Conservation (phyloP, 306 rosid species). For the Echinosophora koreensis region DNA sequence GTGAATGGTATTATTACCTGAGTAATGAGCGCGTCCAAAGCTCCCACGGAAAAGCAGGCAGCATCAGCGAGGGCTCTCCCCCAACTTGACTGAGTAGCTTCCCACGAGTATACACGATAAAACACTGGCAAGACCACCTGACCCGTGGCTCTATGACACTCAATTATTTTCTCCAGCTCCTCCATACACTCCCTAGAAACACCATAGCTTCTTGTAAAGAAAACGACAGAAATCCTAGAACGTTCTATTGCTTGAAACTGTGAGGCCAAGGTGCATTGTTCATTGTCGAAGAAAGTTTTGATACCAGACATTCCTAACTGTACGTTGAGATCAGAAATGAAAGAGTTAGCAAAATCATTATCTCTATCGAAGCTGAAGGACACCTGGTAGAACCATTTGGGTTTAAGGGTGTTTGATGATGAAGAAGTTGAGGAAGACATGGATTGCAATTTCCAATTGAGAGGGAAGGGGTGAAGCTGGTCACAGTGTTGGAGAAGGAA, state of each 20-base stretch:
- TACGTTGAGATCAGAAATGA: background rate
- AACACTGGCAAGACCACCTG: constrained; percentile 9
- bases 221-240: background rate
- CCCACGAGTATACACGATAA: background rate
- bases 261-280: background rate
- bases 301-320: background rate
- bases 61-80: constrained; percentile 13
- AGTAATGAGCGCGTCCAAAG: no score
- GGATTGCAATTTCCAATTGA: background rate
- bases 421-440: constrained; percentile 8
- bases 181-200: background rate
- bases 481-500: background rate
- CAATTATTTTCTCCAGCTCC: constrained; percentile 6
- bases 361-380: background rate
- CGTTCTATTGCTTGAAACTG: background rate
- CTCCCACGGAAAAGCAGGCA: background rate
- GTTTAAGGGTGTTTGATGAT: background rate
- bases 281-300: background rate
- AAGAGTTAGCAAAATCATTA: background rate
- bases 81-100: background rate
- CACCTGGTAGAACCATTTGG: background rate
- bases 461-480: background rate
- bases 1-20: no score
- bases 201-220: background rate
- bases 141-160: constrained; percentile 1